phyloP scores from a whole-genome alignment of 2,329 filamentous ascomycete species.

The Penicillium sp. region DNA sequence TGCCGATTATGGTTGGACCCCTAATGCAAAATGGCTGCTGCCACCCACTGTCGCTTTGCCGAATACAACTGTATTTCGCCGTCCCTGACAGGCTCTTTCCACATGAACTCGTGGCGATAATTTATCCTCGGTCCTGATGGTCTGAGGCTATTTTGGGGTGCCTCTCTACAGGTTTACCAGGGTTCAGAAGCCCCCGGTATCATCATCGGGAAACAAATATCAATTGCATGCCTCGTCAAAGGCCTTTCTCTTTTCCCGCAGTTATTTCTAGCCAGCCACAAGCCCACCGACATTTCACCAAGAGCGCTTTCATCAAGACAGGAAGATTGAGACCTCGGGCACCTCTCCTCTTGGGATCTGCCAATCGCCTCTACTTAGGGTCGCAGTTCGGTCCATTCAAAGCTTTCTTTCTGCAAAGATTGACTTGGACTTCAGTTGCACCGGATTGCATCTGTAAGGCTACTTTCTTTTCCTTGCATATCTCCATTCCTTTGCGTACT shows the following conservation, averaged over 20 bases:
- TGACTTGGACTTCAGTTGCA: slow-evolving; percentile 16
- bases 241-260: slow-evolving; percentile 2
- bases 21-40: slow-evolving; percentile 24
- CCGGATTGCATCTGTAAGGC: slow-evolving; percentile 24
- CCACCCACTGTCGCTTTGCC: slow-evolving; percentile 23
- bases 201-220: slow-evolving; percentile 14
- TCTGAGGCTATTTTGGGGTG: slow-evolving; percentile 2
- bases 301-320: slow-evolving; percentile 11
- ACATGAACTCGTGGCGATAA: slow-evolving; percentile 29
- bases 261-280: slow-evolving; percentile 15
- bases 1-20: slow-evolving; percentile 23
- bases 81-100: slow-evolving; percentile 27
- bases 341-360: not conserved
- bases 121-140: slow-evolving; percentile 4
- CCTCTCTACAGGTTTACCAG: slow-evolving; percentile 4
- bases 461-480: slow-evolving; percentile 6
- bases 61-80: slow-evolving; percentile 23
- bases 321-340: slow-evolving; percentile 1
- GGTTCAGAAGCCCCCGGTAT: slow-evolving; percentile 1
- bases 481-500: slow-evolving; percentile 2
- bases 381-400: slow-evolving; percentile 13
- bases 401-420: not conserved
- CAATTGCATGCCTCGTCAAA: slow-evolving; percentile 13
- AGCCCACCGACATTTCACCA: not conserved
- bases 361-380: slow-evolving; percentile 5